Conservation (phyloP, 768 basidiomycete genomes). For the Suillus subaureus region DNA sequence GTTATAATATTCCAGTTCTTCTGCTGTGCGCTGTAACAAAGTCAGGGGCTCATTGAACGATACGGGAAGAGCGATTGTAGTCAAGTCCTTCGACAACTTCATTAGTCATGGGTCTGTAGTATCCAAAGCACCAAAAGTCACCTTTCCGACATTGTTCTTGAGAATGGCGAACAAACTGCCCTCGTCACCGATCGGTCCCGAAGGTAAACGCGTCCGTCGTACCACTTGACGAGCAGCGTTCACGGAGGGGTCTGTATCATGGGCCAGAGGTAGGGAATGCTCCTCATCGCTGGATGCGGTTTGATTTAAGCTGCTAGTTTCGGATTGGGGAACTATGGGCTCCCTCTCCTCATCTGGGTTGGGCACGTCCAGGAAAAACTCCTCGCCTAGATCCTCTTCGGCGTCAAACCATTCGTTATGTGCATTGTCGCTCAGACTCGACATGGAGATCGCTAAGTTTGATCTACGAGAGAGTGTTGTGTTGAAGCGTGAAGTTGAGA, state of each 20-base stretch:
- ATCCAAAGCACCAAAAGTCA: conserved; percentile 28
- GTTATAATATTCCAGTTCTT: conserved; percentile 79
- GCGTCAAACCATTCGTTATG: conserved; percentile 80
- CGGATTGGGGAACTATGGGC: conserved; percentile 40
- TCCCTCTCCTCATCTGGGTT: conserved; percentile 42
- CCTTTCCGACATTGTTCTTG: conserved; percentile 90
- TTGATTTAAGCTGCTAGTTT: conserved; percentile 42
- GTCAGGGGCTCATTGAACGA: conserved; percentile 90
- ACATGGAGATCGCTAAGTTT: conserved; percentile 49
- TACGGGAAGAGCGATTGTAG: conserved; percentile 83
- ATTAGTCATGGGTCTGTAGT: conserved; percentile 3
- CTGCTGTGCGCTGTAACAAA: conserved; percentile 78
- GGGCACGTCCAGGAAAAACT: conserved; percentile 62
- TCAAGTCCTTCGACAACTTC: conserved; percentile 59
- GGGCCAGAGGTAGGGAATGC: neutral
- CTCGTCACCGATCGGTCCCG: conserved; percentile 67
- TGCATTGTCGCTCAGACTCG: conserved; percentile 49
- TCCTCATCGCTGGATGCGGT: conserved; percentile 51
- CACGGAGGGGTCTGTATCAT: conserved; percentile 12
- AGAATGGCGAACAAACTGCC: conserved; percentile 81
- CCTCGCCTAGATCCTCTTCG: conserved; percentile 47
- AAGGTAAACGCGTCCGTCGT: conserved; percentile 61
- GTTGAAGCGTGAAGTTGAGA: conserved; percentile 26
- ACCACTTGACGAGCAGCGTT: conserved; percentile 33
- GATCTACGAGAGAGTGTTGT: conserved; percentile 36